Evolutionary conservation across 1,284 basidiomycete genomes (phyloP), one percentile per base, ranked within the genome.

Genomic region (Pulveroboletus sp.): DNA sequence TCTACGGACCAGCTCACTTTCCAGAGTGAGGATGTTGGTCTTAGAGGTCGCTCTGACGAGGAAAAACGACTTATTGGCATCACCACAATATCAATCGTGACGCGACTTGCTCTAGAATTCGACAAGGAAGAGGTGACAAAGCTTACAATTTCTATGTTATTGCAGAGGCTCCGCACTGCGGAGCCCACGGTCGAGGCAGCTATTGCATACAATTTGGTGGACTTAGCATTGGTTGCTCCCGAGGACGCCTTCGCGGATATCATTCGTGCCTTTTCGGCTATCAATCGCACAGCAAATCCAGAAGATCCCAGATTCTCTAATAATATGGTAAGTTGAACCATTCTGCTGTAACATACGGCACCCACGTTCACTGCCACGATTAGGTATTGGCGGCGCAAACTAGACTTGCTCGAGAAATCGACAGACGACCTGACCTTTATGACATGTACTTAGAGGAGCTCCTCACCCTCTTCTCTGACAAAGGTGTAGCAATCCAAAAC

Each of bases 401-500:
- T 3, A 83, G 90, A 52, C 82, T 96, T 29, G 91, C 93, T 5
- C 87, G 89, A 67, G 91, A 92, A 61, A 72, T 96, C 18, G 74
- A 82, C 59, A 78, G 79, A 35, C 81, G 91, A 44, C 83, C 91
- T 4, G 90, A 93, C 62, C 78, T 91, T 14, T 91, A 91, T 57
- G 84, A 89, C 54, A 76, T 82, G 4, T 97, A 94, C 70, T 79
- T 98, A n/a, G 76, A 86, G 29, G 95, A 98, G 70, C 78, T 97
- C 10, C 79, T 98, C 42, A 84, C 85, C 3, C 78, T 98, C 18
- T 97, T 97, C 69, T 84, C 87, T 18, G 96, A 98, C 66, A 96
- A 96, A 73, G 96, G 94, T 24, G 87, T 95, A 17, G 89, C 89
- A 14, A 92, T 96, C 24, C 95, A 98, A 72, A 92, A 93, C 63